Evolutionary conservation across 768 basidiomycete species (phyloP), one percentile per base, ranked within the genome.

Genomic region (Tephrocybe sp.): DNA sequence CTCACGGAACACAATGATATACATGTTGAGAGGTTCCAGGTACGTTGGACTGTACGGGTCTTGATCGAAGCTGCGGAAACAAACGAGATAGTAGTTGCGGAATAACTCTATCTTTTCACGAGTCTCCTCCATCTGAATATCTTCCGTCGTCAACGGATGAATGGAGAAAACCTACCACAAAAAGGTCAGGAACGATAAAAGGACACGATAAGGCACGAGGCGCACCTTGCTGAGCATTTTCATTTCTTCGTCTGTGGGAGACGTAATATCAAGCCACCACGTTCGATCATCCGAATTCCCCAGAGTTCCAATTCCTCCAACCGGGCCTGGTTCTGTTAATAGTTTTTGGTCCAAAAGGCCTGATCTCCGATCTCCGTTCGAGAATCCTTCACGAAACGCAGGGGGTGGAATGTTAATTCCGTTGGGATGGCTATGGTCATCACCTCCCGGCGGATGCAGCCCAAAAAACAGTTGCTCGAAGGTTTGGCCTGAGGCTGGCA

Each of bases 51-150:
- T 92, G 73, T 98, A 98, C 19, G 86, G 89, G 68, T 98, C 97
- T 74, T 99, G 97, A 69, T 99, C 97, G 73, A 99, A 98, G 55
- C 92, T 90, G 55, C 97, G 87, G 77, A 99, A 99, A 77, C 96
- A 98, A 53, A 98, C 97, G 45, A 99, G 83, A 66, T 98, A 98
- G 67, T 99, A 99, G 65, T 96, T 96, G 47, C 95, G 81, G 80
- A 98, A 99, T 16, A 99, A 82, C 67, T 99, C 97, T 60, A 99
- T 99, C 77, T 99, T 99, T 74, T 99, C 97, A 62, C 97, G 92
- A 32, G 95, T 90, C 74, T 99, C 97, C 69, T 99, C 97, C 88
- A 98, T 97, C 62, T 91, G 86, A 64, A 99, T 98, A 75, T 99
- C 97, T 75, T 99, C 97, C 16, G 96, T 96, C 4, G 97, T 99